Base-by-base conservation (phyloP, 1,139 yeast genomes). In the Debaryomycetaceae sp. region DNA sequence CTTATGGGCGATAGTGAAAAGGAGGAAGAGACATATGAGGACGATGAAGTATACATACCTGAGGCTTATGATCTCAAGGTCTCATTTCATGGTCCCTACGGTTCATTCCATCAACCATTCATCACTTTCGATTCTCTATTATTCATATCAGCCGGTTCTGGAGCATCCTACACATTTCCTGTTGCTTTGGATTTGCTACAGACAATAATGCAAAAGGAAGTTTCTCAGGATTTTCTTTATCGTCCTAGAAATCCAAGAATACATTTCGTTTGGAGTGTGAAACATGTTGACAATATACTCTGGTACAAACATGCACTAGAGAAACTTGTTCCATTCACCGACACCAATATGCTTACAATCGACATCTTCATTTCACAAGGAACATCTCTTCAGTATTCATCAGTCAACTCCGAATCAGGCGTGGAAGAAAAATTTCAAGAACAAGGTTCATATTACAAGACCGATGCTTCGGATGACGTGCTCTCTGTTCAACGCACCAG, bases 121-220 rank as follows among this genome's bases (percentile, higher is more conserved):
- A 58, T 66, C 11, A 60, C 68, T 0, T 76, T 76, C 49, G 79
- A 76, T 43, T 52, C 68, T 5, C 62, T 62, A n/a, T 43, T 70
- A 6, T 71, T 76, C 44, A 51, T 75, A 33, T 65, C 70, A 22
- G 76, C 76, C 6, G 81, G 79, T 1, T 66, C 74, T 1, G 81
- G 81, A 1, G 73, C 70, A 2, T 66, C 80, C 0, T 76, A 72
- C 53, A 63, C 70, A 0, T 65, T 76, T 45, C 80, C 81, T 1
- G 66, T 75, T 2, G 74, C 76, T 20, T 57, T 75, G 31, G 72
- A 69, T 40, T 57, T 75, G 37, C 54, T 75, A 17, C 55, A 61
- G 34, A 55, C 64, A 8, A 53, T 62, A 20, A 49, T 52, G 38
- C 31, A 38, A 31, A 61, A 65, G 45, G 67, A 73, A 24, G 46